phyloP scores from a whole-genome alignment of 257 asterid genomes.

The Nicotiana tabacum region DNA sequence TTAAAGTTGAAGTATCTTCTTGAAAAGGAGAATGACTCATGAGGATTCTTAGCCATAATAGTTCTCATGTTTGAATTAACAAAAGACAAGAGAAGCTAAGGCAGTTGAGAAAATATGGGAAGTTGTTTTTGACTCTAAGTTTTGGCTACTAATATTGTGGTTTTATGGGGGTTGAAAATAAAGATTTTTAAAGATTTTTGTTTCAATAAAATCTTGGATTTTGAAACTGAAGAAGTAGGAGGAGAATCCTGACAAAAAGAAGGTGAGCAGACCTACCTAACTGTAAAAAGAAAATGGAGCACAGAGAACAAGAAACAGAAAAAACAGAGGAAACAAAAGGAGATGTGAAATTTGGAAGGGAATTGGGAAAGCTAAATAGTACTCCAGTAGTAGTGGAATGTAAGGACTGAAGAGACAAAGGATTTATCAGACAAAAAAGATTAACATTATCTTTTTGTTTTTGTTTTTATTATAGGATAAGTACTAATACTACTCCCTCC shows the following conservation, averaged over 20 bases:
- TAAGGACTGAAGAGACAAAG: conserved; percentile 21
- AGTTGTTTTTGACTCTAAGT: background rate
- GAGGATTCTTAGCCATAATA: conserved; percentile 50
- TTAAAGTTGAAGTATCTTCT: conserved; percentile 68
- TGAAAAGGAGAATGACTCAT: conserved; percentile 84
- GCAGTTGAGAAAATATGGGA: background rate
- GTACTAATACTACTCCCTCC: background rate
- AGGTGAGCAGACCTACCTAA: conserved; percentile 75
- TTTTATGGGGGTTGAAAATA: conserved; percentile 13
- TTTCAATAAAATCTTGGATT: conserved; percentile 15
- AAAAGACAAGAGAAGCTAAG: conserved; percentile 1
- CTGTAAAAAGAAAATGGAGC: conserved; percentile 26
- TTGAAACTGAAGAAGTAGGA: conserved; percentile 16
- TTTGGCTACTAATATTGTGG: background rate
- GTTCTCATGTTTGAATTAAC: conserved; percentile 42
- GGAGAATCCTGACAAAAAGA: conserved; percentile 42
- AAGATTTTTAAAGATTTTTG: background rate
- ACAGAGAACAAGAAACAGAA: conserved; percentile 11
- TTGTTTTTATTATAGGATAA: background rate
- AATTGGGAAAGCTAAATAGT: background rate
- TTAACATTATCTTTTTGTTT: background rate
- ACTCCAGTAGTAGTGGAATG: background rate
- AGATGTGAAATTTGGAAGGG: background rate
- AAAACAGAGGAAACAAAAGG: background rate
- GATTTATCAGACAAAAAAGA: background rate